These are phyloP conservation scores for Lenzites betulinus DNA, from an alignment of 768 basidiomycete species.

Conservation along the genomic window DNA sequence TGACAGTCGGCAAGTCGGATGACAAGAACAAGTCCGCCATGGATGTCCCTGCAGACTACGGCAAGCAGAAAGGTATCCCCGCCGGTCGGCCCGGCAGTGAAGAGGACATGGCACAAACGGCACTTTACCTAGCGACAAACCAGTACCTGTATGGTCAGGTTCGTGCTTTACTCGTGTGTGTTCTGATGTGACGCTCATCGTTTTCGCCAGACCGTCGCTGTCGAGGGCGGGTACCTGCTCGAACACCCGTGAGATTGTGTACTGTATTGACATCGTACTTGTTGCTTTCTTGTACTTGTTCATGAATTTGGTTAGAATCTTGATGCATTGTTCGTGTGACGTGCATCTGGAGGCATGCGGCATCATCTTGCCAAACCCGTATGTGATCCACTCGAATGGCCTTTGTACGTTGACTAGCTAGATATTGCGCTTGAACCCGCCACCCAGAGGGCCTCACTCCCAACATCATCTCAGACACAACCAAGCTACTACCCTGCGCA, in stretches of 20 bases:
- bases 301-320: too few relatives aligned
- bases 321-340: too few relatives aligned
- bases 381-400: background rate
- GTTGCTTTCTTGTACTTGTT: background rate
- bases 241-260: background rate
- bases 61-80: constrained; percentile 38
- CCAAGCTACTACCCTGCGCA: too few relatives aligned
- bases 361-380: constrained; percentile 30
- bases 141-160: constrained; percentile 41
- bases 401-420: too few relatives aligned
- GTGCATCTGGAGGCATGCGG: too few relatives aligned
- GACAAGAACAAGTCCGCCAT: constrained; percentile 37
- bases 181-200: background rate
- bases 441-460: too few relatives aligned
- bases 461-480: too few relatives aligned
- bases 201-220: constrained; percentile 21
- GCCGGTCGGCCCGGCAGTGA: constrained; percentile 38
- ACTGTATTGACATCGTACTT: background rate
- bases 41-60: constrained; percentile 29
- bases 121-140: constrained; percentile 35
- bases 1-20: constrained; percentile 29
- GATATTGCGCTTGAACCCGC: too few relatives aligned
- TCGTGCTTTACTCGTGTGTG: background rate
- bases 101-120: constrained; percentile 39
- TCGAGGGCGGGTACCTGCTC: constrained; percentile 33